These are phyloP conservation scores for Suillus occidentalis DNA, from an alignment of 768 basidiomycete species.

Conservation along the genomic window DNA sequence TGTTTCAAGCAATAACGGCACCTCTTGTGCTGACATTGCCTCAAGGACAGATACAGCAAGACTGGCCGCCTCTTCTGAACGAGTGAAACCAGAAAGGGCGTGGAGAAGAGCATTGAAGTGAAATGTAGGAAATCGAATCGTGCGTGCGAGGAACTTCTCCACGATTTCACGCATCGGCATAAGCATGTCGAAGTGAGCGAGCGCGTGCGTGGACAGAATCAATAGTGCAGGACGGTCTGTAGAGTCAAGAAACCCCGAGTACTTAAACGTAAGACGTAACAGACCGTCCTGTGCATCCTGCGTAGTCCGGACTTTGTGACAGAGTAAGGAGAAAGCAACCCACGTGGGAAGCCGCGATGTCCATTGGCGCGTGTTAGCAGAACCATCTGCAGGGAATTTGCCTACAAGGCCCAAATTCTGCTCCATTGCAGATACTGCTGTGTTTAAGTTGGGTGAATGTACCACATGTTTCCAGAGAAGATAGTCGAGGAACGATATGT, in stretches of 20 bases:
- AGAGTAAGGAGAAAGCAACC: constrained; percentile 53
- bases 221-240: constrained; percentile 43
- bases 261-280: constrained; percentile 42
- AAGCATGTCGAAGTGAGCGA: constrained; percentile 51
- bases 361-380: background rate
- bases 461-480: constrained; percentile 40
- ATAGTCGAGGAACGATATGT: constrained; percentile 39
- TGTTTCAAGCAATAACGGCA: constrained; percentile 41
- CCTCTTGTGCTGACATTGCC: constrained; percentile 47
- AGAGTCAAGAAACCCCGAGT: constrained; percentile 35
- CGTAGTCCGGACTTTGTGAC: constrained; percentile 45
- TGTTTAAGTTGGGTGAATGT: constrained; percentile 33
- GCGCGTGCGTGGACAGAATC: constrained; percentile 46
- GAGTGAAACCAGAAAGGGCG: constrained; percentile 45
- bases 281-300: constrained; percentile 45
- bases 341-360: constrained; percentile 42
- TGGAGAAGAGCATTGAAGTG: constrained; percentile 56
- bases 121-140: constrained; percentile 23
- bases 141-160: constrained; percentile 38
- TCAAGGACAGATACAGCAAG: constrained; percentile 42
- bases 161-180: constrained; percentile 46
- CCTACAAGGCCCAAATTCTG: constrained; percentile 7
- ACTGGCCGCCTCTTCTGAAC: constrained; percentile 40
- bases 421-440: constrained; percentile 27
- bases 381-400: background rate